These are phyloP conservation scores for Myxozyma sirexii DNA, from an alignment of 805 yeast species.

Conservation along the genomic window DNA sequence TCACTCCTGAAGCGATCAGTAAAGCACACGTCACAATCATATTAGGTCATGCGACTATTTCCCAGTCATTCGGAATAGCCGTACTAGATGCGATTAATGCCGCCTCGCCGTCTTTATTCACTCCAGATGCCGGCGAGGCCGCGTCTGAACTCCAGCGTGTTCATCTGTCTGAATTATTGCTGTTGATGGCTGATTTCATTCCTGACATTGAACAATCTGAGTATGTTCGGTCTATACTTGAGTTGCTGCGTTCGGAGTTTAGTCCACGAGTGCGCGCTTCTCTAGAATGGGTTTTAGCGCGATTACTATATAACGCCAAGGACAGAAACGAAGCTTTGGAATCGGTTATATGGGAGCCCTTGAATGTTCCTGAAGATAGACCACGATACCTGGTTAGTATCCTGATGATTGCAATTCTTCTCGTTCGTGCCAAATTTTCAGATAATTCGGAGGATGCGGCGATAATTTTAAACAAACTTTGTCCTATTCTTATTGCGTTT, in stretches of 20 bases:
- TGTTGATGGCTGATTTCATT: conserved; percentile 47
- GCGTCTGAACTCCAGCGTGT: conserved; percentile 67
- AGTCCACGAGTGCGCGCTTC: conserved; percentile 77
- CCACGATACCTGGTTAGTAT: conserved; percentile 64
- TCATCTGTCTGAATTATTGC: conserved; percentile 56
- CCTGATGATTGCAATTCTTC: conserved; percentile 60
- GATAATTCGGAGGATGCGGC: conserved; percentile 42
- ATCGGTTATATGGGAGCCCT: conserved; percentile 15
- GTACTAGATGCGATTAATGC: conserved; percentile 42
- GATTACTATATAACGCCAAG: conserved; percentile 39
- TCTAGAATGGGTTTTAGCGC: conserved; percentile 75
- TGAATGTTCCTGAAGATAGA: conserved; percentile 37
- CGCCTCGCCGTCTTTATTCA: conserved; percentile 42
- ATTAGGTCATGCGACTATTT: not conserved
- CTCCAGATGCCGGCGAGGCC: conserved; percentile 57
- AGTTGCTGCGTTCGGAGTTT: conserved; percentile 60
- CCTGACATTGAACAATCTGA: conserved; percentile 35
- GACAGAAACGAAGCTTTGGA: not conserved
- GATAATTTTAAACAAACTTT: conserved; percentile 43
- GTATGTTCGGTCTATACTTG: conserved; percentile 39
- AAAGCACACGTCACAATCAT: not conserved
- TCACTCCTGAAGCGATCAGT: not conserved
- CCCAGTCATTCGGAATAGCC: not conserved
- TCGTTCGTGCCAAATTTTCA: conserved; percentile 16
- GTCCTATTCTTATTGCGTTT: conserved; percentile 61